Evolutionary conservation across 139 green algal genomes (phyloP).

Genomic region (Coccomyxa sp.): DNA sequence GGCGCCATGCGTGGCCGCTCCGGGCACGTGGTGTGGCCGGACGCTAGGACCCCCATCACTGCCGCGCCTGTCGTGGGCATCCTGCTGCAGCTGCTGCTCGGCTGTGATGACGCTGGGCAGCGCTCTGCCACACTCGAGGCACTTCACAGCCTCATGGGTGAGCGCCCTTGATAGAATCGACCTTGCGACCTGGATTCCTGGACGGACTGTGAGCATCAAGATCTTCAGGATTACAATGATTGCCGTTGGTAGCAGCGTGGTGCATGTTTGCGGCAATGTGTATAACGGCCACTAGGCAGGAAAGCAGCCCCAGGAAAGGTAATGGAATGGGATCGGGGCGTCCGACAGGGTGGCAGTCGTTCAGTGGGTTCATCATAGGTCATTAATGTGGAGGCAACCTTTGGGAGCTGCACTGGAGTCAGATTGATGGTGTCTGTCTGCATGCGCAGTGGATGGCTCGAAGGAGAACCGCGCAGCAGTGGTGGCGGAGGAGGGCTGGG

Average conservation of each 20-base stretch:
- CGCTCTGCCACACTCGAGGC: conserved; percentile 21
- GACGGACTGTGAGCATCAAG: no score
- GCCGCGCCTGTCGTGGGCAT: conserved; percentile 12
- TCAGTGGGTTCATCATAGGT: not conserved
- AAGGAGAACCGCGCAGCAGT: conserved; percentile 25
- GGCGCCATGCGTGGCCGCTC: not conserved
- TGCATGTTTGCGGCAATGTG: no score
- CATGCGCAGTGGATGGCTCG: conserved; percentile 21
- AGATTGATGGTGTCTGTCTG: no score
- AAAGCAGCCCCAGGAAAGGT: no score
- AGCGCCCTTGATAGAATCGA: no score
- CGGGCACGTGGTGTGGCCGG: not conserved
- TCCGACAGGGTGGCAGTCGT: no score
- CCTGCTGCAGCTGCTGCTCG: conserved; percentile 27
- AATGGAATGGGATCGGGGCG: no score
- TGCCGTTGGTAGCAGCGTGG: not conserved
- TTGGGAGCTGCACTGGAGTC: no score
- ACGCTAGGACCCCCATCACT: not conserved
- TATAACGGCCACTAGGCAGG: no score
- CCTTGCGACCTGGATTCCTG: not conserved
- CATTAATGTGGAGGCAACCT: not conserved
- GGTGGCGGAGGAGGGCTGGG: conserved; percentile 20
- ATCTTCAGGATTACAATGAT: not conserved
- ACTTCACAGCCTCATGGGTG: conserved; percentile 8
- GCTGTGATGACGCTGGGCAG: conserved; percentile 17